Evolutionary conservation across 2,329 filamentous ascomycete species (phyloP), one percentile per base, ranked within the genome.

Genomic region (Cercospora brassicicola): DNA sequence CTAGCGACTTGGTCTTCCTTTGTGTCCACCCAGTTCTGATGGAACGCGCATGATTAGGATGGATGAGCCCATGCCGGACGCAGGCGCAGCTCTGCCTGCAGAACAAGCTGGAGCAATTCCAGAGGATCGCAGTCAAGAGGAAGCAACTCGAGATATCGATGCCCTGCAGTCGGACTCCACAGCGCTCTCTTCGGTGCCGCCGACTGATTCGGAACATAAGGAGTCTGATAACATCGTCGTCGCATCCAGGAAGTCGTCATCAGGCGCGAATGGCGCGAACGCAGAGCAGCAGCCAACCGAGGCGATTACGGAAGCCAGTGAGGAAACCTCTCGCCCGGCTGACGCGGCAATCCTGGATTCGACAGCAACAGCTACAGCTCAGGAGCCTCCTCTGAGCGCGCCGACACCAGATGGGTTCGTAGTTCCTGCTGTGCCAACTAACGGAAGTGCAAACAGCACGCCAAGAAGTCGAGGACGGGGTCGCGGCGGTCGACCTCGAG

Each of bases 371-470:
- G 11, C 23, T 30, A 56, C 51, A 4, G 10, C 7, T 20, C 23
- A 28, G 33, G 30, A 64, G 5, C 23, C 20, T n/a, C 8, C 53
- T 20, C 15, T 45, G 51, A 26, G 28, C 20, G 53, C 39, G 53
- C 31, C 53, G 15, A 64, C 62, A 10, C 81, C 80, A 70, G 80
- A 82, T 20, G 70, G 81, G 80, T 65, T 73, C 82, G 51, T 77
- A 77, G 13, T 78, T 9, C 26, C 81, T 31, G 77, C 79, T 4
- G 75, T 77, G 9, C 13, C 51, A 13, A 26, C 33, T 26, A 64
- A 53, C 36, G 62, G 53, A 42, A 64, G 51, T 57, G 57, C 45
- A 18, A 56, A n/a, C 15, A 57, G 62, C 33, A 78, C 79, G 31
- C 73, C 77, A 60, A 71, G 75, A 48, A 74, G 68, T 62, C 69